Conservation (phyloP, 768 basidiomycete species). For the Leccinellum rugosiceps region DNA sequence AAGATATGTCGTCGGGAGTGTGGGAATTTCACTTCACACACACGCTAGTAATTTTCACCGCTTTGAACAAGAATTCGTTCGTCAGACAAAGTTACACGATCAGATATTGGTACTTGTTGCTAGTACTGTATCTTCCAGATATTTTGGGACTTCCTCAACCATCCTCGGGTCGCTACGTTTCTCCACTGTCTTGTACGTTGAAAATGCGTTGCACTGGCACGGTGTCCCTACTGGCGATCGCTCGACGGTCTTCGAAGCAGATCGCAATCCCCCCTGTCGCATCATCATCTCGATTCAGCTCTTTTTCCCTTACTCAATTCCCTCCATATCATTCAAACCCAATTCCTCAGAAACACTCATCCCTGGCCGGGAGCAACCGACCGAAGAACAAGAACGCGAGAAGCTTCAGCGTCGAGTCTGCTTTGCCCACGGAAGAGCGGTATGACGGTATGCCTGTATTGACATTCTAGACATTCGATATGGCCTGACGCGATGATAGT, state of each 20-base stretch:
- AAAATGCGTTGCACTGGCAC: conserved; percentile 5
- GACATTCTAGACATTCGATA: conserved; percentile 17
- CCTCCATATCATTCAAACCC: neutral
- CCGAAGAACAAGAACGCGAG: neutral
- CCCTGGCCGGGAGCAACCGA: neutral
- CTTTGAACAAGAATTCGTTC: neutral
- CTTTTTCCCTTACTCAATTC: neutral
- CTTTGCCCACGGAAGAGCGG: neutral
- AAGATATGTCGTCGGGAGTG: conserved; percentile 20
- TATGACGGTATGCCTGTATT: conserved; percentile 24
- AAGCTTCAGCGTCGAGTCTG: neutral
- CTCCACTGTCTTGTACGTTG: neutral
- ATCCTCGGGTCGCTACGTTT: neutral
- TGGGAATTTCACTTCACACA: conserved; percentile 6
- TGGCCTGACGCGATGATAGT: conserved; percentile 48
- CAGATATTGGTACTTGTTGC: neutral
- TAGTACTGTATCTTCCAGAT: neutral
- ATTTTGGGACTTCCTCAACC: neutral
- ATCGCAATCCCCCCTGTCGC: neutral
- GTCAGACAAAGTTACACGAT: neutral
- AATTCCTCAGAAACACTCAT: neutral
- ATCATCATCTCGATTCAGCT: neutral
- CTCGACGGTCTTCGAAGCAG: conserved; percentile 5
- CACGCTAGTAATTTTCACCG: neutral
- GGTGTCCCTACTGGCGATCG: neutral